Base-by-base conservation (phyloP, 2,329 filamentous ascomycete genomes). In the Cytospora chrysosperma region DNA sequence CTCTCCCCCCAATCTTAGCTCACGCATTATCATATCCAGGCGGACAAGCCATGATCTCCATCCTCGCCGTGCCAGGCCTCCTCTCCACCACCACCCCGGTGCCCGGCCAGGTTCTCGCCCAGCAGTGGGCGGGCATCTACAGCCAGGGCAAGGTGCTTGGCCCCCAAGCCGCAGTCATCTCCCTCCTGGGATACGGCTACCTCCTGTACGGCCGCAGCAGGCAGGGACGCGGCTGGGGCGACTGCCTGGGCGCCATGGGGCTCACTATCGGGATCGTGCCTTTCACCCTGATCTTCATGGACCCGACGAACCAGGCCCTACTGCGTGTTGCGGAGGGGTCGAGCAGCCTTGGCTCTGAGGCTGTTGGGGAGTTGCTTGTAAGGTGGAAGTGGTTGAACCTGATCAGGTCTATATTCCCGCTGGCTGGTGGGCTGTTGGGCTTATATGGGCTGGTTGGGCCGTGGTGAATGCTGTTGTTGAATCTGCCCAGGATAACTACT, bases 181-280 rank as follows among this genome's bases (percentile, higher is more conserved):
- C 74, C 10, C 71, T 74, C n/a, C 66, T 72, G 1, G 71, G 72
- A 5, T 78, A 78, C 65, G 65, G 70, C 57, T 75, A 75, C 59
- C 73, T 73, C 8, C 75, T 78, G 10, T 79, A 77, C 50, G 69
- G 74, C 32, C 69, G 71, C 2, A 63, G 64, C 30, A 59, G 55
- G 27, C 63, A 50, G 27, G 53, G 68, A 13, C 67, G 68, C 12
- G 72, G 72, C 1, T 79, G 77, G 78, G 69, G 68, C 56, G 72
- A 74, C 1, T 74, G 74, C 56, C 70, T 68, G 10, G 70, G 68
- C 0, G 76, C 74, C 0, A 77, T 69, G 13, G 69, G 60, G 12
- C 69, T 76, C 49, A 71, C 74, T n/a, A 30, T 78, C 7, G 68
- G 65, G 37, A 79, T 79, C 40, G 71, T 79, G 32, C 77, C 78